These are phyloP conservation scores for Sordariomycetes sp. DNA, from an alignment of 2,329 filamentous ascomycete species.

Conservation along the genomic window DNA sequence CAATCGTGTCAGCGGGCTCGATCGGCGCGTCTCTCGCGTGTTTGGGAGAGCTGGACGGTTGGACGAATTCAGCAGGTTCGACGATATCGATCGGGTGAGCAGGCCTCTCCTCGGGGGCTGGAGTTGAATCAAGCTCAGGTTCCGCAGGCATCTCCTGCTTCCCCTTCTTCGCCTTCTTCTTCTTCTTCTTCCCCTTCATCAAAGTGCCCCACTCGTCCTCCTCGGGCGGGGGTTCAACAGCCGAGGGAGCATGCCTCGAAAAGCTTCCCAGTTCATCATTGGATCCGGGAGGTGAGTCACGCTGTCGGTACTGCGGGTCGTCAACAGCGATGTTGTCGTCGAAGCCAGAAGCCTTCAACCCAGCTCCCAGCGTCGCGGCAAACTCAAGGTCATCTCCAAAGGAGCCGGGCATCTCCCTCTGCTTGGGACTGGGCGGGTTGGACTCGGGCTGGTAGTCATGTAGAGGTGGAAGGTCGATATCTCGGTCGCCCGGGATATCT, in stretches of 20 bases:
- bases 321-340: constrained; percentile 61
- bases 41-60: not conserved
- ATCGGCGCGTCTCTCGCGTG: not conserved
- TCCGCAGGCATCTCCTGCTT: not conserved
- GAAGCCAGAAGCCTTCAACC: constrained; percentile 58
- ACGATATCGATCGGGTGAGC: not conserved
- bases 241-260: not conserved
- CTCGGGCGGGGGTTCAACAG: not conserved
- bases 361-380: constrained; percentile 58
- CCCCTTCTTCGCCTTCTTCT: constrained; percentile 18
- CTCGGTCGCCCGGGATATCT: not conserved
- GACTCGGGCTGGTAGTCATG: not conserved
- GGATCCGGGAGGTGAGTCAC: constrained; percentile 52
- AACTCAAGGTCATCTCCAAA: constrained; percentile 62
- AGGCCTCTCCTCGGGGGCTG: not conserved
- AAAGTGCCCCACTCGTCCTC: constrained; percentile 17
- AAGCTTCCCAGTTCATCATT: constrained; percentile 38
- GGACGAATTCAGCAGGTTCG: not conserved
- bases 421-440: not conserved
- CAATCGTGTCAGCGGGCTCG: not conserved
- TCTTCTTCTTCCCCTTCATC: constrained; percentile 16
- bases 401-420: constrained; percentile 39
- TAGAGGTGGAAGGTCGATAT: not conserved
- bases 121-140: not conserved
- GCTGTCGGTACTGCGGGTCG: constrained; percentile 50